These are phyloP conservation scores for Pythium biforme DNA, from an alignment of 352 stramenopile genomes.

Conservation along the genomic window DNA sequence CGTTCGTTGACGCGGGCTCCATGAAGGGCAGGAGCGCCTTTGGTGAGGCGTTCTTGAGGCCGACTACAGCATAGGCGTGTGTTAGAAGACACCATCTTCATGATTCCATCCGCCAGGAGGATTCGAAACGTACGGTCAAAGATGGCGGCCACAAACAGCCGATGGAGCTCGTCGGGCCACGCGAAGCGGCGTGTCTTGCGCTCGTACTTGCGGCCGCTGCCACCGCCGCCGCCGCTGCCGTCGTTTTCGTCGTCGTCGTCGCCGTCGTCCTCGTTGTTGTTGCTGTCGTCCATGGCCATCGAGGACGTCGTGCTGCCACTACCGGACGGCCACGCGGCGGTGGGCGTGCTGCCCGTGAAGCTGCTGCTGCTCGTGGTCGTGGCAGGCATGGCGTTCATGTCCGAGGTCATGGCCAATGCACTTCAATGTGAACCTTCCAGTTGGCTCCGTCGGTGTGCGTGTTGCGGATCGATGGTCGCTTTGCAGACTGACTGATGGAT, in stretches of 20 bases:
- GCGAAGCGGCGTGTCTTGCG: conserved; percentile 87
- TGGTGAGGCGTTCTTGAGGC: conserved; percentile 84
- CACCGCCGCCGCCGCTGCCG: background rate
- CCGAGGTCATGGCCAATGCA: too few relatives aligned
- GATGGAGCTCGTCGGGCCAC: conserved; percentile 86
- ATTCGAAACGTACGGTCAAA: conserved; percentile 65
- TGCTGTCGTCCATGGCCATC: conserved; percentile 14
- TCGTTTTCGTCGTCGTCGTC: conserved; percentile 3
- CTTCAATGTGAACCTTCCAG: too few relatives aligned
- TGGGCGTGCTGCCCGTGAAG: too few relatives aligned
- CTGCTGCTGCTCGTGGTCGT: too few relatives aligned
- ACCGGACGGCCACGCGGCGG: too few relatives aligned
- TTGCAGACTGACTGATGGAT: too few relatives aligned
- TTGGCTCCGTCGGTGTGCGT: too few relatives aligned
- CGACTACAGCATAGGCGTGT: too few relatives aligned
- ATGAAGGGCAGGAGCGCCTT: conserved; percentile 82
- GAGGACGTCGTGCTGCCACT: conserved; percentile 20
- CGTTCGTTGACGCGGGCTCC: conserved; percentile 47
- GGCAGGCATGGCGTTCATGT: too few relatives aligned
- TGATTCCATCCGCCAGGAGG: too few relatives aligned
- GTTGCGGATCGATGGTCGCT: too few relatives aligned
- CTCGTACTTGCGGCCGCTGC: conserved; percentile 73
- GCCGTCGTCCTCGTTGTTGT: conserved; percentile 5
- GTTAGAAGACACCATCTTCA: too few relatives aligned
- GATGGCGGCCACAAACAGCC: conserved; percentile 85